These are phyloP conservation scores for Plasmodium relictum DNA, from an alignment of 169 alveolate genomes.

Conservation along the genomic window DNA sequence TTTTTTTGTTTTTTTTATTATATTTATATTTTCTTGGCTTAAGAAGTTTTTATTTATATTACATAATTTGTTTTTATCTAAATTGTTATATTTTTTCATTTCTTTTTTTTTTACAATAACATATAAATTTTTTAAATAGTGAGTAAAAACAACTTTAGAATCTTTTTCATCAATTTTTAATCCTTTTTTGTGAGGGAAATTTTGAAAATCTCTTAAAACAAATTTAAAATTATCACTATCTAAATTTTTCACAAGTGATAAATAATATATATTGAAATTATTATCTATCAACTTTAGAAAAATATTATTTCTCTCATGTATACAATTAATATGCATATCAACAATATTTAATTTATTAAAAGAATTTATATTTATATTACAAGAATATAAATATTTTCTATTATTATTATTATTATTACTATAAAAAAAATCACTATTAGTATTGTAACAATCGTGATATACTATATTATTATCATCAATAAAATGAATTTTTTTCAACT, in stretches of 20 bases:
- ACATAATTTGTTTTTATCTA: neutral
- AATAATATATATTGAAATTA: conserved; percentile 56
- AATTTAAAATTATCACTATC: conserved; percentile 31
- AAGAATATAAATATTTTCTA: conserved; percentile 1
- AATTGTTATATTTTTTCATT: neutral
- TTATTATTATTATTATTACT: neutral
- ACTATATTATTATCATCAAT: conserved; percentile 17
- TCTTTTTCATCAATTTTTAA: conserved; percentile 46
- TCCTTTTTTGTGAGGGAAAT: conserved; percentile 71
- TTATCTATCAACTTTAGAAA: conserved; percentile 57
- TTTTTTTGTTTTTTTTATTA: neutral
- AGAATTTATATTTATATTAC: conserved; percentile 11
- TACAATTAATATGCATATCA: conserved; percentile 44
- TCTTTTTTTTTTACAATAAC: conserved; percentile 50
- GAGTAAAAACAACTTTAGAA: conserved; percentile 24
- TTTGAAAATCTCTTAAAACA: conserved; percentile 67
- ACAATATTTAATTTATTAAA: conserved; percentile 44
- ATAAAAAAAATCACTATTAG: neutral
- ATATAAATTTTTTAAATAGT: conserved; percentile 32
- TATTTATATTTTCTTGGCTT: neutral
- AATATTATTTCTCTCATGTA: conserved; percentile 52
- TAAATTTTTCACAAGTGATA: conserved; percentile 33
- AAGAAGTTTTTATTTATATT: neutral
- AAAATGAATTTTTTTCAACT: conserved; percentile 29
- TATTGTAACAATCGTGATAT: conserved; percentile 6